Percentiles rank a stretch among this genome's conserved stretches.
Evolutionary conservation across 345 rosid species (phyloP).

Genomic region (Lenwebbia sp.): DNA sequence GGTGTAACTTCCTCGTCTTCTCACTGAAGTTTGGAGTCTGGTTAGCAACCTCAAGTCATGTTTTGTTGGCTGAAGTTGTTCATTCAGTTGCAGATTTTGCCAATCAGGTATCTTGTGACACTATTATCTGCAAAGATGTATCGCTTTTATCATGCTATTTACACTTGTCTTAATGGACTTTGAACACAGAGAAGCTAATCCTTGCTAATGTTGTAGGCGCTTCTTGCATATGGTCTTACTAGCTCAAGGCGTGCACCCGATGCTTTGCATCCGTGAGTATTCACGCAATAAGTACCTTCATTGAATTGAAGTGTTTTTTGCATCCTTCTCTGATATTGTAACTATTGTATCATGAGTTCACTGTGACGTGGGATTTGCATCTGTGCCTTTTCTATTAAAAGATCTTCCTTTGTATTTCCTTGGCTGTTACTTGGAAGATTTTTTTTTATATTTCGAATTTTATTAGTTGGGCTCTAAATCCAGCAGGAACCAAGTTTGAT

Average conservation of each 20-base stretch:
- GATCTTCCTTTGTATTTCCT: neutral
- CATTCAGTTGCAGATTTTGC: slow-evolving; percentile 96
- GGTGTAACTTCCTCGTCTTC: slow-evolving; percentile 96
- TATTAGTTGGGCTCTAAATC: neutral
- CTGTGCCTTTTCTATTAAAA: neutral
- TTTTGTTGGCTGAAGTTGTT: slow-evolving; percentile 88
- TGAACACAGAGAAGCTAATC: slow-evolving; percentile 27
- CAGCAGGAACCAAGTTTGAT: neutral
- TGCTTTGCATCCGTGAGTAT: slow-evolving; percentile 93
- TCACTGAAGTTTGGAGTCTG: slow-evolving; percentile 95
- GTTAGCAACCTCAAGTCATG: slow-evolving; percentile 89
- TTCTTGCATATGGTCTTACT: slow-evolving; percentile 93
- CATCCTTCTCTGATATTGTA: neutral
- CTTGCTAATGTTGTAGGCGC: slow-evolving; percentile 50
- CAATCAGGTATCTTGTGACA: slow-evolving; percentile 59
- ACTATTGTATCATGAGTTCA: neutral
- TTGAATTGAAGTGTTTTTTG: neutral
- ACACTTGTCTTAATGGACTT: neutral
- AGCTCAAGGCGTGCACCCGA: slow-evolving; percentile 99
- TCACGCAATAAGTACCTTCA: neutral
- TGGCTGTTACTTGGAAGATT: neutral
- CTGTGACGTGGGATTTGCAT: neutral
- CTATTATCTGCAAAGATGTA: neutral
- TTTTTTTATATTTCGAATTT: neutral
- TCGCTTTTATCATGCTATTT: neutral